phyloP scores from a whole-genome alignment of 805 yeast genomes.

The Zygosaccharomyces kombuchaensis region DNA sequence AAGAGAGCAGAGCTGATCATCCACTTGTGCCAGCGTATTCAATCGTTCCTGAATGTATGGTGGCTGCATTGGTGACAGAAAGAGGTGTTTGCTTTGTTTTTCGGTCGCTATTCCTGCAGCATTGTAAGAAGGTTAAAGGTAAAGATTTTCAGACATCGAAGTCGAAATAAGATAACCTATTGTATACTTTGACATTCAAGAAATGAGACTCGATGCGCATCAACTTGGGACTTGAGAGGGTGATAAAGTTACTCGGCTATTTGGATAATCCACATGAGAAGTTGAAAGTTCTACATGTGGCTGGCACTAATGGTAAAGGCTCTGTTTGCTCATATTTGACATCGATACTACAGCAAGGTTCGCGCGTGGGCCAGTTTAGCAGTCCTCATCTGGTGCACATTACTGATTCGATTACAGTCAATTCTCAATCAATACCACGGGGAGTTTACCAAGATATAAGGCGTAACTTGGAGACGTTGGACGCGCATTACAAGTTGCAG shows the following conservation, averaged over 20 bases:
- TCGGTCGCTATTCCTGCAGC: background rate
- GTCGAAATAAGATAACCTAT: background rate
- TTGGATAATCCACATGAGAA: conserved; percentile 67
- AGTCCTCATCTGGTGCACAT: conserved; percentile 78
- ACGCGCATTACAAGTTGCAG: conserved; percentile 42
- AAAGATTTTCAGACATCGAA: background rate
- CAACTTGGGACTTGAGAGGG: conserved; percentile 54
- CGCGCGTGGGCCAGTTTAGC: conserved; percentile 68
- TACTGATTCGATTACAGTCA: conserved; percentile 70
- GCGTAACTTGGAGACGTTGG: conserved; percentile 38
- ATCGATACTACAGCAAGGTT: conserved; percentile 49
- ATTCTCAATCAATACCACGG: conserved; percentile 51
- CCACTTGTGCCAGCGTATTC: conserved; percentile 27
- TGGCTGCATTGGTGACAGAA: conserved; percentile 25
- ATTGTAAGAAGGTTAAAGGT: background rate
- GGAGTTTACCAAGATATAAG: conserved; percentile 45
- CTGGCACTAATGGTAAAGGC: conserved; percentile 97
- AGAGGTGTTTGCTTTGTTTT: background rate
- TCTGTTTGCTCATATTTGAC: conserved; percentile 82
- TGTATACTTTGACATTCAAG: no score
- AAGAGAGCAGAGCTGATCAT: conserved; percentile 24
- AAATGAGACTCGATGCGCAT: conserved; percentile 41
- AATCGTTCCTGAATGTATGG: conserved; percentile 30
- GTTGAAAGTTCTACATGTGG: conserved; percentile 76
- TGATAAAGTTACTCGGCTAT: conserved; percentile 40